phyloP scores from a whole-genome alignment of 495 filamentous ascomycete species.

The Hypoxylon perforatum region DNA sequence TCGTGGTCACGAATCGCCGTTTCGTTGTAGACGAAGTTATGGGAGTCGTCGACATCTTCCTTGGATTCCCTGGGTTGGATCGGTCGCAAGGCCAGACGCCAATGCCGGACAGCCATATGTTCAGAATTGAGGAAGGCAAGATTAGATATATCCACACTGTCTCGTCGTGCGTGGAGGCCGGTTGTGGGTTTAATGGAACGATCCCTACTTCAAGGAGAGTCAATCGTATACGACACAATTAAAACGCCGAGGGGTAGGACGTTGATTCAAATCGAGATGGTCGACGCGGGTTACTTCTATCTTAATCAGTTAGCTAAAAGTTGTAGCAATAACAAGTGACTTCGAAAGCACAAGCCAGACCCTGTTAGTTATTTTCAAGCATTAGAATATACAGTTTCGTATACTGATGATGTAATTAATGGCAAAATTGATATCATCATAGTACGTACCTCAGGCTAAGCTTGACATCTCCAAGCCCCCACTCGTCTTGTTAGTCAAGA shows the following conservation, averaged over 20 bases:
- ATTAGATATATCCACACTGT: constrained; percentile 54
- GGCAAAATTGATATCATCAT: not conserved
- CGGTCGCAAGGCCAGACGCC: constrained; percentile 42
- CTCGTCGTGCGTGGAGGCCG: constrained; percentile 45
- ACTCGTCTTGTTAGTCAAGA: not conserved
- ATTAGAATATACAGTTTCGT: too few species aligned
- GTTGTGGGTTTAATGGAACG: constrained; percentile 49
- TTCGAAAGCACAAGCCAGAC: too few species aligned
- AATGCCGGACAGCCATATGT: constrained; percentile 52
- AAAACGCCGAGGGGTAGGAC: not conserved
- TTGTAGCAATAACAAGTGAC: too few species aligned
- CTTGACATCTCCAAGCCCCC: not conserved
- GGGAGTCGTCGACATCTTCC: constrained; percentile 51
- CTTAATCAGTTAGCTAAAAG: too few species aligned
- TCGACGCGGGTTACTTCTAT: not conserved
- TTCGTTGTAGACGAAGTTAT: constrained; percentile 54
- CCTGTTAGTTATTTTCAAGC: too few species aligned
- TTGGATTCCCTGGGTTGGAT: constrained; percentile 53
- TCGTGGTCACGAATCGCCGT: constrained; percentile 49
- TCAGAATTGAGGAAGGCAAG: constrained; percentile 52
- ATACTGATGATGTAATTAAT: not conserved
- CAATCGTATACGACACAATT: constrained; percentile 9
- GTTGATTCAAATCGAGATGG: not conserved
- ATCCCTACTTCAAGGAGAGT: constrained; percentile 24
- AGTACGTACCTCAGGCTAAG: not conserved